Evolutionary conservation across 257 asterid species (phyloP), one percentile per base, ranked within the genome.

Genomic region (Nyctanthes arbortristis): DNA sequence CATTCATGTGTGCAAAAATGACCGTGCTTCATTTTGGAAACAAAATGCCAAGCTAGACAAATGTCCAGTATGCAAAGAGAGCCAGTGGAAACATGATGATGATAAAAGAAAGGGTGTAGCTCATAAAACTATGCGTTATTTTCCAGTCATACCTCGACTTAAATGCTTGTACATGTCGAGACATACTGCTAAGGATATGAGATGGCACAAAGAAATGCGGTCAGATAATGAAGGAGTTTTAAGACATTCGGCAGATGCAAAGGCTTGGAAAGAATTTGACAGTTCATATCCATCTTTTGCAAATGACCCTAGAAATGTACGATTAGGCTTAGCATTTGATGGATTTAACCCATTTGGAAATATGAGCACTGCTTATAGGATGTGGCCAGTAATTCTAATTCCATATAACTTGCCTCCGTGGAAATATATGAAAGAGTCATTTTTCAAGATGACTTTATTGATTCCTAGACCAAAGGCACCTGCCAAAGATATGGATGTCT

Each of bases 381-480:
- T 49, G 47, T 66, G 71, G 62, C 33, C 31, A 16, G 29, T 65
- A 11, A 28, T 65, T 1, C 39, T 66, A 8, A 4, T 22, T 4
- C 8, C 35, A 3, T 66, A 66, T 18, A 66, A 66, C 13, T 66
- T 47, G 4, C 71, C 62, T 4, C 71, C 47, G 8, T 66, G 33
- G 18, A n/a, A 30, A 4, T 49, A 25, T 49, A 31, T 45, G 62
- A 32, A 18, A 2, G 30, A 27, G 20, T 11, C 69, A 32, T 30
- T 20, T 29, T 8, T 65, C 8, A 40, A 39, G 28, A 25, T 65
- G 37, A n/a, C 60, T 2, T 7, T 65, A 8, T 57, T 43, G 5
- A 65, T 65, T 25, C 69, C 18, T 4, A 59, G 60, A 0, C 69
- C 69, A 27, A 12, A 18, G 1, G 29, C 20, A 4, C 60, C 69